Evolutionary conservation across 2,329 filamentous ascomycete species (phyloP), one percentile per base, ranked within the genome.

Genomic region (Tolypocladium sp.): DNA sequence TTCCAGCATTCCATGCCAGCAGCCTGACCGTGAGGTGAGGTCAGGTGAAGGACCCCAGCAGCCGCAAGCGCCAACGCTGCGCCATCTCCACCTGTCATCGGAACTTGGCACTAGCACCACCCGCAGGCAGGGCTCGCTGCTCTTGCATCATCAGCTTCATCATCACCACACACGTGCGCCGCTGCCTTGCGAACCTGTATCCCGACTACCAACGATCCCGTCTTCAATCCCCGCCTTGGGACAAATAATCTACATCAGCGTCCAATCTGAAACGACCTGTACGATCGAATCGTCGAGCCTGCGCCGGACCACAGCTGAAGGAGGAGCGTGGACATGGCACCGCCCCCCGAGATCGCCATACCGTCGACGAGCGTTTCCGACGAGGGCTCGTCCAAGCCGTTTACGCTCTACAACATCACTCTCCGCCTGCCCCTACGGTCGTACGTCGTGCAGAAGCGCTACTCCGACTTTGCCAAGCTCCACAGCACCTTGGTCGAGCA

Each of bases 361-460:
- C 85, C 85, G 13, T 83, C 83, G n/a, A 87, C 85, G 55, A 85
- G 82, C 63, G 73, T 83, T 60, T 78, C 80, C 57, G 76, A 80
- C 60, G 78, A 79, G 63, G 71, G 68, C 62, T 68, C 71, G 6
- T 77, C 80, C 63, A 90, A 91, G 67, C 81, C 87, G 0, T 91
- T 85, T 72, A 92, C 89, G 0, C 81, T 88, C 63, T 93, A 92
- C 78, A 90, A 90, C 71, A 87, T 92, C 72, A 86, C 85, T 27
- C 79, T 94, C 60, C 86, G 89, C 56, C 85, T 92, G 1, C 90
- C 90, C 0, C 81, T 93, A 17, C 85, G 88, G 55, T 89, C 88
- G 5, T 89, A 88, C 66, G 87, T 89, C 63, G 79, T 92, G 6
- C 85, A 87, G 68, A 93, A 92, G 74, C 88, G 90, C 67, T 95